These are phyloP conservation scores for Salix purpurea DNA, from an alignment of 345 rosid species.

Conservation along the genomic window DNA sequence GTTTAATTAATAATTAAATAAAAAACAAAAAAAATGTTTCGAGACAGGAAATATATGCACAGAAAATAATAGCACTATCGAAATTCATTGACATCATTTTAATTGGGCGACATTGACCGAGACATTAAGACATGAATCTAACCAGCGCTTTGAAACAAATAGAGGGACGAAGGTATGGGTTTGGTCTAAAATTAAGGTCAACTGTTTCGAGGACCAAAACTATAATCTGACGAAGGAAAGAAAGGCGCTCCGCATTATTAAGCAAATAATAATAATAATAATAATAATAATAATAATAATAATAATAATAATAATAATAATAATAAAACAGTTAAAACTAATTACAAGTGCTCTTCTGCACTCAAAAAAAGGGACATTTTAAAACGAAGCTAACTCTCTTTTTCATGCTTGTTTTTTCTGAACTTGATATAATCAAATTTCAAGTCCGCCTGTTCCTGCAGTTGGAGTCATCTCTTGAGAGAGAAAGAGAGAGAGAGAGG, in stretches of 20 bases:
- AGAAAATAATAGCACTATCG: not conserved
- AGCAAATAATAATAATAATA: not conserved
- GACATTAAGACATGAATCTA: not conserved
- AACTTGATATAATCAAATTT: constrained; percentile 30
- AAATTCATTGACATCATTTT: not conserved
- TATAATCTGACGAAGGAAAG: not conserved
- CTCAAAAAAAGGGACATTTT: not conserved
- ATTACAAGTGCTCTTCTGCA: not conserved
- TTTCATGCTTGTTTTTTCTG: not conserved
- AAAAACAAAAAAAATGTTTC: too few species aligned
- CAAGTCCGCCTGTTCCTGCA: constrained; percentile 13
- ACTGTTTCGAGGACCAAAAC: constrained; percentile 5
- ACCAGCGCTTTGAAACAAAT: not conserved
- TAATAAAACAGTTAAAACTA: not conserved
- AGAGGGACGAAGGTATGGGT: not conserved
- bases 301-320: not conserved
- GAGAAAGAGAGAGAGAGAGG: constrained; percentile 17
- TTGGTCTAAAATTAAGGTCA: constrained; percentile 7
- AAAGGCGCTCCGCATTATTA: not conserved
- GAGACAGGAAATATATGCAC: too few species aligned
- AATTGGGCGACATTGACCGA: not conserved
- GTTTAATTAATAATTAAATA: too few species aligned
- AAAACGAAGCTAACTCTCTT: not conserved
- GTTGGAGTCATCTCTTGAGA: not conserved
- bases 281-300: not conserved